Base-by-base conservation (phyloP, 352 stramenopile species). In the Pythium sukuiense region DNA sequence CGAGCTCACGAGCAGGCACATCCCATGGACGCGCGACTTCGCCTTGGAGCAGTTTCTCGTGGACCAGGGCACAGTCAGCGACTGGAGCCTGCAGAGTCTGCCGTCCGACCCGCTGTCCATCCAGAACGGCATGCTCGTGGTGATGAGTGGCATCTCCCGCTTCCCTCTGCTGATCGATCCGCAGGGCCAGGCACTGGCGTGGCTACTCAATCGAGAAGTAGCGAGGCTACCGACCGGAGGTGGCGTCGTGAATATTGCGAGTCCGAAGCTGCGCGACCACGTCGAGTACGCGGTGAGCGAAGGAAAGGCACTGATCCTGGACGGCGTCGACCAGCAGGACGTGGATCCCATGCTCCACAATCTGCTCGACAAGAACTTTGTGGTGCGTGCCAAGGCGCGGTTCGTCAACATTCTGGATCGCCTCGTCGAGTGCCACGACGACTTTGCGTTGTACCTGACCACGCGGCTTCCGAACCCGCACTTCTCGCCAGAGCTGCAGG, bases 81-180 rank as follows among this genome's bases (percentile, higher is more conserved):
- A 97, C 71, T 98, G 90, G 92, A 93, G 83, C 39, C 58, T 97
- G 45, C 82, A 95, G 50, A 89, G 90, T 2, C 73, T 98, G 9
- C 89, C 92, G 27, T 87, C 87, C 0, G 92, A 98, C 61, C 74
- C 85, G 7, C 71, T 97, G 0, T 97, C 89, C 0, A 96, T 96
- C 56, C 88, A 98, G 66, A 98, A 98, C 62, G 91, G 89, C 9
- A 87, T 97, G 55, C 67, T 98, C 6, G 88, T 97, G 8, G 91
- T 87, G 6, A 39, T 61, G 84, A 70, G 87, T 78, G 9, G 50
- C 11, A 56, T 64, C 20, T 79, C 75, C 6, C 77, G 89, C 8
- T 97, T 87, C 52, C 90, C 90, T 7, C 68, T 98, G 13, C 73
- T 98, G 16, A 95, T 97, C 39, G 90, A 98, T 56, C 92, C 92